phyloP scores from a whole-genome alignment of 1,139 yeast genomes.

The Sugiyamaella japonica region DNA sequence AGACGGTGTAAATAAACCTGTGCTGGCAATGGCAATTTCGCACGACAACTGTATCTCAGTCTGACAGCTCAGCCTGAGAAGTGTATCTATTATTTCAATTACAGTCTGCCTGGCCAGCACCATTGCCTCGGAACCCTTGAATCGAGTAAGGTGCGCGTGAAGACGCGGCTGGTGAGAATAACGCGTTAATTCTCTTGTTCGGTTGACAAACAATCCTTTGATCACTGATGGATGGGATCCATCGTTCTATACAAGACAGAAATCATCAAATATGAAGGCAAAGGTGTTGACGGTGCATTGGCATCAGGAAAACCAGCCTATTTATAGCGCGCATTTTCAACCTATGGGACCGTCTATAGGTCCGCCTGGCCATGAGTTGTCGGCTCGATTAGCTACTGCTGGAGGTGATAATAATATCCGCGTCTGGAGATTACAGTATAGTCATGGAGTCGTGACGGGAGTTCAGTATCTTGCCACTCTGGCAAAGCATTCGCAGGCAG shows the following conservation, averaged over 20 bases:
- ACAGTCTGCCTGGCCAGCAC: too few relatives aligned
- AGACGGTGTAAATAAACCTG: too few relatives aligned
- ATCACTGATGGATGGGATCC: neutral
- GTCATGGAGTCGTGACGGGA: constrained; percentile 33
- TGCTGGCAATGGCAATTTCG: too few relatives aligned
- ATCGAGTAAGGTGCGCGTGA: constrained; percentile 3
- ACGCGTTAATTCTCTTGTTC: constrained; percentile 12
- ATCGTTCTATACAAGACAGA: neutral
- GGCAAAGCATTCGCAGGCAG: constrained; percentile 89
- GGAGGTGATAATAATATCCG: constrained; percentile 94
- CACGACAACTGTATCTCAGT: too few relatives aligned
- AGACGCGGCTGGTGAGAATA: constrained; percentile 8
- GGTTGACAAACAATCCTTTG: neutral
- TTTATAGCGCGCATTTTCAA: constrained; percentile 80
- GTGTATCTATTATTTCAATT: too few relatives aligned
- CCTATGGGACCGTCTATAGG: constrained; percentile 41
- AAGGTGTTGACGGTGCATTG: constrained; percentile 69
- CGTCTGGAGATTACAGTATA: constrained; percentile 48
- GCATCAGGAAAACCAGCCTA: constrained; percentile 81
- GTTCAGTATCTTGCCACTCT: constrained; percentile 62
- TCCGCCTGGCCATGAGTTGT: constrained; percentile 23
- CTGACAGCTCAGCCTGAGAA: too few relatives aligned
- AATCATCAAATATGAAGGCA: constrained; percentile 49
- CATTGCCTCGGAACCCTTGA: too few relatives aligned
- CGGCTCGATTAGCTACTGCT: constrained; percentile 68